Percentiles rank a stretch among this genome's conserved stretches.
Evolutionary conservation across 1,284 basidiomycete genomes (phyloP).

Genomic region (Cutaneotrichosporon spelunceum): DNA sequence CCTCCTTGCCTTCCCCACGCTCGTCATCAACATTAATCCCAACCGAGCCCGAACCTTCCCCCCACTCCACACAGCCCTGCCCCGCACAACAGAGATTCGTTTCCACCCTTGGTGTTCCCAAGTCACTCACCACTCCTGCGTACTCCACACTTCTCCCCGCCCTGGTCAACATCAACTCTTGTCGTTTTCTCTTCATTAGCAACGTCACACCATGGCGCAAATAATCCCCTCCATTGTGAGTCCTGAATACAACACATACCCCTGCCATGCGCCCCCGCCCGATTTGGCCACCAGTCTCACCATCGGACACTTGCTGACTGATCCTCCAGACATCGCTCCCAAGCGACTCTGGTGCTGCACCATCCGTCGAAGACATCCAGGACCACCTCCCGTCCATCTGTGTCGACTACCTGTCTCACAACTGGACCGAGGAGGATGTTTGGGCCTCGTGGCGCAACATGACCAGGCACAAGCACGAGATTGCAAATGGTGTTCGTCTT

Average conservation of each 20-base stretch:
- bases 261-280: not conserved
- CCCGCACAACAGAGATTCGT: constrained; percentile 5
- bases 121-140: constrained; percentile 4
- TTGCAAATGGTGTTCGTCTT: constrained; percentile 87
- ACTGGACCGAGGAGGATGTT: constrained; percentile 98
- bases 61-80: constrained; percentile 2
- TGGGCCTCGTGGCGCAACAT: constrained; percentile 98
- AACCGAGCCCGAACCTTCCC: not conserved
- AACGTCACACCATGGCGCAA: constrained; percentile 40
- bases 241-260: not conserved
- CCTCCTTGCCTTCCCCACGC: not conserved
- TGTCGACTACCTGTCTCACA: constrained; percentile 73
- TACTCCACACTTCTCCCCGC: not conserved
- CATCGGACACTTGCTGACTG: constrained; percentile 7
- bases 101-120: not conserved
- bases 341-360: constrained; percentile 48
- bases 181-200: not conserved
- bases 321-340: constrained; percentile 47
- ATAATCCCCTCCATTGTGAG: constrained; percentile 47
- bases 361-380: constrained; percentile 57
- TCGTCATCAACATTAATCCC: not conserved
- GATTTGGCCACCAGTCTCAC: not conserved
- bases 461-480: constrained; percentile 98
- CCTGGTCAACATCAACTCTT: not conserved
- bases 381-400: constrained; percentile 59